Conservation (phyloP, 2,329 filamentous ascomycete species). For the Fusarium stilboides region DNA sequence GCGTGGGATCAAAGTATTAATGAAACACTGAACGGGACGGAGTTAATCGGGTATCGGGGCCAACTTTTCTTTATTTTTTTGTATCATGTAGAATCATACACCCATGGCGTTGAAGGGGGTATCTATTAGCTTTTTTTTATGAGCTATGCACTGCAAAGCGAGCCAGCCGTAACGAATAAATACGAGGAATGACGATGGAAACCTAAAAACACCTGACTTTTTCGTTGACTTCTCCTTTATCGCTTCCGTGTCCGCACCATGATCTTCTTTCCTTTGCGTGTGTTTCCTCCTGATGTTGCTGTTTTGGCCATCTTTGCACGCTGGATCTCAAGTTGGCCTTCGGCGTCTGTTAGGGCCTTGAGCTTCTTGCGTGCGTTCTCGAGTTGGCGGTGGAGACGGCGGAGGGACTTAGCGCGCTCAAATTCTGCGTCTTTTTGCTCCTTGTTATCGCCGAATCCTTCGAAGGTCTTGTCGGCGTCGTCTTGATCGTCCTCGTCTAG, state of each 20-base stretch:
- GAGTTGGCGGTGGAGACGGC: conserved; percentile 65
- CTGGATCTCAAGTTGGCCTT: conserved; percentile 71
- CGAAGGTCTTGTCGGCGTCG: conserved; percentile 48
- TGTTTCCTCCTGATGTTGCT: conserved; percentile 71
- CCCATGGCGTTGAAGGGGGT: conserved; percentile 48
- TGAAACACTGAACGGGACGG: conserved; percentile 20
- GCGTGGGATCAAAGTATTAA: conserved; percentile 63
- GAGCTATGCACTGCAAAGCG: conserved; percentile 37
- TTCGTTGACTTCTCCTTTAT: conserved; percentile 52
- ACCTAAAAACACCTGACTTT: conserved; percentile 12
- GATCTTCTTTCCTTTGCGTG: conserved; percentile 73
- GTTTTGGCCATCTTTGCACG: conserved; percentile 77
- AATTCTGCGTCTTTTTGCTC: conserved; percentile 53
- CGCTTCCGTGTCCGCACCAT: conserved; percentile 75
- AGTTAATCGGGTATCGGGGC: conserved; percentile 17
- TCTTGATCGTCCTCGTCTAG: conserved; percentile 54
- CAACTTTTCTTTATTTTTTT: conserved; percentile 33
- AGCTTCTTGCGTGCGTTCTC: conserved; percentile 68
- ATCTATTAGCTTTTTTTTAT: conserved; percentile 47
- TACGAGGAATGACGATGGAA: conserved; percentile 35
- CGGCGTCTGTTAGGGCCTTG: conserved; percentile 68
- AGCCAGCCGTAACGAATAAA: conserved; percentile 44
- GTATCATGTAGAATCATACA: conserved; percentile 50
- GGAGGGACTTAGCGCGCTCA: conserved; percentile 60
- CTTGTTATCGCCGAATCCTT: conserved; percentile 40